Evolutionary conservation across 164 flowering plant genomes (phyloP).

Genomic region (Vitis riparia): DNA sequence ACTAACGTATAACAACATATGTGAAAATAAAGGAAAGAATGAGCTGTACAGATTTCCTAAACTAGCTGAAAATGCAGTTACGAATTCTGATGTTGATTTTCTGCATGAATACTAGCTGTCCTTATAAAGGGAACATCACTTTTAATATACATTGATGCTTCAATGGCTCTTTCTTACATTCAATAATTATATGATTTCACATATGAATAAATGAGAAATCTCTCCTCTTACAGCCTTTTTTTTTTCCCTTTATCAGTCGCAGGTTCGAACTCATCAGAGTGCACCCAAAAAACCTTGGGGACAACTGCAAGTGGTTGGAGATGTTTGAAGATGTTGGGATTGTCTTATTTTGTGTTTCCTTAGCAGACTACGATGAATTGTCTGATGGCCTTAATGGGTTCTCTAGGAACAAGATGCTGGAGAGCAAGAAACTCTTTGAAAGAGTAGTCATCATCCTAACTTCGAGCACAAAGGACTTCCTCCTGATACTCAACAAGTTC

Average conservation of each 20-base stretch:
- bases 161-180: too few species aligned
- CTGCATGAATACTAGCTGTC: too few species aligned
- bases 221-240: background rate
- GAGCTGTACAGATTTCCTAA: too few species aligned
- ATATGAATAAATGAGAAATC: too few species aligned
- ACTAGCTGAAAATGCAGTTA: too few species aligned
- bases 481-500: constrained; percentile 39
- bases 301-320: constrained; percentile 40
- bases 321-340: constrained; percentile 41
- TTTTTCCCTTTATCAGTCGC: constrained; percentile 3
- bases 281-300: constrained; percentile 37
- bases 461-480: constrained; percentile 24
- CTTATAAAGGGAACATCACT: too few species aligned
- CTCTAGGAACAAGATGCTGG: constrained; percentile 35
- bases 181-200: too few species aligned
- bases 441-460: constrained; percentile 30
- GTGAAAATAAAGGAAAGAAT: too few species aligned
- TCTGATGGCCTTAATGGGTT: constrained; percentile 17
- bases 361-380: constrained; percentile 30
- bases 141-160: too few species aligned
- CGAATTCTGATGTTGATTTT: too few species aligned
- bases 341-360: constrained; percentile 34
- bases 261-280: constrained; percentile 50
- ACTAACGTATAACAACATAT: too few species aligned
- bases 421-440: constrained; percentile 37